Percentiles rank a stretch among this genome's conserved stretches.
Evolutionary conservation across 108 stramenopile genomes (phyloP).

Genomic region (Cyclotella kingstonii): DNA sequence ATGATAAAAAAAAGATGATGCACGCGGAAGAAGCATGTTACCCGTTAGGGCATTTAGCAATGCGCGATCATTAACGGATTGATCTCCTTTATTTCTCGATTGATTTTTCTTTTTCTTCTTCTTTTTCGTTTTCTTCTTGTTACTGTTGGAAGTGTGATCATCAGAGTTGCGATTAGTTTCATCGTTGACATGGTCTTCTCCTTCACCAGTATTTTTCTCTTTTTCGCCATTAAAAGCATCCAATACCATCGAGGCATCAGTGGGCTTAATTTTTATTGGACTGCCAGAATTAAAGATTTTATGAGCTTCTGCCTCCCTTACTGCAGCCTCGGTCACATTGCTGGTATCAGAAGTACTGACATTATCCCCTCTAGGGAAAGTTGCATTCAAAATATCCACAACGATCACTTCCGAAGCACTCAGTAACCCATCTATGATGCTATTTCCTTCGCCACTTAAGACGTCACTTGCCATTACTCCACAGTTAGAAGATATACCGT

Average conservation of each 20-base stretch:
- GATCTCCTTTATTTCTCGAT: background rate
- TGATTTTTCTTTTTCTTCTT: slow-evolving; percentile 3
- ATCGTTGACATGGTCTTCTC: too few relatives aligned
- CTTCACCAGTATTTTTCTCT: too few relatives aligned
- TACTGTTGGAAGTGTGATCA: background rate
- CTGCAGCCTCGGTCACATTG: background rate
- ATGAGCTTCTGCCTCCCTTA: too few relatives aligned
- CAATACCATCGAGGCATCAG: too few relatives aligned
- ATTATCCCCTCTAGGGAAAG: slow-evolving; percentile 22
- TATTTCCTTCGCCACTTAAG: slow-evolving; percentile 23
- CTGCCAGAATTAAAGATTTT: too few relatives aligned
- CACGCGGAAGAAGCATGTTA: too few relatives aligned
- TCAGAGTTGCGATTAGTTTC: too few relatives aligned
- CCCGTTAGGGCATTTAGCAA: too few relatives aligned
- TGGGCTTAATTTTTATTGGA: too few relatives aligned
- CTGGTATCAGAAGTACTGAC: background rate
- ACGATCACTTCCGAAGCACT: slow-evolving; percentile 18
- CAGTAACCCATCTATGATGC: slow-evolving; percentile 27
- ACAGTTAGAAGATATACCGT: slow-evolving; percentile 36
- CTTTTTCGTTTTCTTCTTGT: background rate
- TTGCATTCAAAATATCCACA: slow-evolving; percentile 30
- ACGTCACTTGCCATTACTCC: slow-evolving; percentile 36
- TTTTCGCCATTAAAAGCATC: too few relatives aligned
- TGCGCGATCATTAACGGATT: background rate
- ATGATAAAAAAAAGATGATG: background rate